Evolutionary conservation across 257 asterid species (phyloP).

Genomic region (Mentha longifolia): DNA sequence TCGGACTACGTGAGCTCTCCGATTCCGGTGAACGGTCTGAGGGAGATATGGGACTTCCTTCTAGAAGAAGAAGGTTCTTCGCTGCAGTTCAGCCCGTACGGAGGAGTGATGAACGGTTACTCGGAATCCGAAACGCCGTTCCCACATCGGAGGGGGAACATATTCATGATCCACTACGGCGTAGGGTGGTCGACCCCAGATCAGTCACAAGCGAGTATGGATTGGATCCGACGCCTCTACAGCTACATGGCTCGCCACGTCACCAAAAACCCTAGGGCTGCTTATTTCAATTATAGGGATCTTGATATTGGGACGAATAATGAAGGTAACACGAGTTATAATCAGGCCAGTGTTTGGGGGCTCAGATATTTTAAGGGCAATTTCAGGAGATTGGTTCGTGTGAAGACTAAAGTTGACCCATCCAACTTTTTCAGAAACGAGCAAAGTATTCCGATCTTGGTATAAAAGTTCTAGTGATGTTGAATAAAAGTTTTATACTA

Average conservation of each 20-base stretch:
- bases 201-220: slow-evolving; percentile 20
- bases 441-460: slow-evolving; percentile 34
- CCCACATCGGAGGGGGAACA: slow-evolving; percentile 42
- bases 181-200: slow-evolving; percentile 1
- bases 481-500: no score
- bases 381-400: slow-evolving; percentile 36
- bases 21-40: slow-evolving; percentile 37
- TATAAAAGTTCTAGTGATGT: no score
- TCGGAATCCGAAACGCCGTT: slow-evolving; percentile 47
- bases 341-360: slow-evolving; percentile 38
- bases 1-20: slow-evolving; percentile 46
- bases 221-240: slow-evolving; percentile 36
- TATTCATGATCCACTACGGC: slow-evolving; percentile 41
- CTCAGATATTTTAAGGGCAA: slow-evolving; percentile 36
- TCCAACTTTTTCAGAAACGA: slow-evolving; percentile 36
- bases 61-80: slow-evolving; percentile 14
- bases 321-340: slow-evolving; percentile 30
- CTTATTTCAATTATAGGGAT: slow-evolving; percentile 43
- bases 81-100: slow-evolving; percentile 45
- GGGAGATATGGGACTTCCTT: slow-evolving; percentile 43
- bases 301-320: slow-evolving; percentile 43
- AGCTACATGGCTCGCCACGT: slow-evolving; percentile 40
- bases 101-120: slow-evolving; percentile 34
- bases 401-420: slow-evolving; percentile 39
- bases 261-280: slow-evolving; percentile 36